A percentile compares a stretch with the other conserved stretches of the same genome.
These are phyloP conservation scores for Helicostylum pulchrum DNA, from an alignment of 192 early-diverging fungal species.

Conservation along the genomic window DNA sequence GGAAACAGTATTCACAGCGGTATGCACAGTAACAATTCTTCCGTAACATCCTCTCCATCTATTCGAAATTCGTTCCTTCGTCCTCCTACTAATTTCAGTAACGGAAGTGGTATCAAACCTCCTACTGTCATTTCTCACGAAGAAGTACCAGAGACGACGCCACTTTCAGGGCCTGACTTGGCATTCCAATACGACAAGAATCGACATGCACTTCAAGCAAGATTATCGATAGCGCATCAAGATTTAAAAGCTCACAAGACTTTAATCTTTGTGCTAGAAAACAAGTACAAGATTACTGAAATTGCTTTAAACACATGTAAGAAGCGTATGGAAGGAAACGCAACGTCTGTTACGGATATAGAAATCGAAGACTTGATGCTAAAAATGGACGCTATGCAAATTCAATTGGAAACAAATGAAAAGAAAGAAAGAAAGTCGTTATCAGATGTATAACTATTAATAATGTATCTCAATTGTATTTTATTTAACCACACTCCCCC, in stretches of 20 bases:
- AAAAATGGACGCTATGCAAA: conserved; percentile 22
- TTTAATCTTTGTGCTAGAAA: not conserved
- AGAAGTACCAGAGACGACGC: not conserved
- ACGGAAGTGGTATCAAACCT: not conserved
- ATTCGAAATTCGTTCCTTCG: not conserved
- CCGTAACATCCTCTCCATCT: not conserved
- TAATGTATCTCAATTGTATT: not conserved
- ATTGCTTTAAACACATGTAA: not conserved
- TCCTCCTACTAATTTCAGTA: conserved; percentile 13
- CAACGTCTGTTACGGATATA: conserved; percentile 1
- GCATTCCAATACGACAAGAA: conserved; percentile 15
- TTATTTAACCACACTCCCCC: not conserved
- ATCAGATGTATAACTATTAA: not conserved
- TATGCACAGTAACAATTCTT: no score
- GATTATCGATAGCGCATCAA: conserved; percentile 3
- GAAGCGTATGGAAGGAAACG: not conserved
- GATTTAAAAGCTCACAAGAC: conserved; percentile 2
- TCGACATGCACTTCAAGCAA: not conserved
- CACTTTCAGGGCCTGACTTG: not conserved
- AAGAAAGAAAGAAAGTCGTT: not conserved
- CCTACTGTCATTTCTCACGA: not conserved
- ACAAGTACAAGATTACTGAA: conserved; percentile 4
- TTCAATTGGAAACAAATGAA: conserved; percentile 9
- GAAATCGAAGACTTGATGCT: conserved; percentile 21
- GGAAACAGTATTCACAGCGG: no score